A percentile compares a stretch with the other conserved stretches of the same genome.
phyloP scores from a whole-genome alignment of 1,139 yeast species.

The Taphrina wiesneri region DNA sequence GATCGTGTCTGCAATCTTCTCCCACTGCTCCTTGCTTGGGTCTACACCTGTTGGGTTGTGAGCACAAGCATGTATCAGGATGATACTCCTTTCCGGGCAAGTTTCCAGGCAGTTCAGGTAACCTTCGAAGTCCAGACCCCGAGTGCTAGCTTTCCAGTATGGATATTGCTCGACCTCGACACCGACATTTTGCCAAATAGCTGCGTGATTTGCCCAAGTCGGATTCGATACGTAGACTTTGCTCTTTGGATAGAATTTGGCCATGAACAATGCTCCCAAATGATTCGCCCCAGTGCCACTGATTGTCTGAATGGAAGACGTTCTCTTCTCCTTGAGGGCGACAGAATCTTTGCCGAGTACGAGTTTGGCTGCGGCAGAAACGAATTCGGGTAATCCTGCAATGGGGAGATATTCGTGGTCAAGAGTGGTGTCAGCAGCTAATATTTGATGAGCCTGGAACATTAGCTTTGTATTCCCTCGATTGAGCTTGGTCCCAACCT shows the following conservation, averaged over 20 bases:
- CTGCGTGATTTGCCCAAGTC: conserved; percentile 95
- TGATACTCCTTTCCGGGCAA: conserved; percentile 56
- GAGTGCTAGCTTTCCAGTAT: conserved; percentile 69
- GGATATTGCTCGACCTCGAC: conserved; percentile 65
- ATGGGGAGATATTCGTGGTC: conserved; percentile 93
- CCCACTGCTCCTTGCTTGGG: conserved; percentile 79
- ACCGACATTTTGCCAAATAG: conserved; percentile 72
- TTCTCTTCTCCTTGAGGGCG: conserved; percentile 36
- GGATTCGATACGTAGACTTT: conserved; percentile 81
- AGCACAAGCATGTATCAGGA: conserved; percentile 88
- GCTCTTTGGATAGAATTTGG: conserved; percentile 51
- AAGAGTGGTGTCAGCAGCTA: conserved; percentile 60
- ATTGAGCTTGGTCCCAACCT: conserved; percentile 58
- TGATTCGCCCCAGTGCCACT: conserved; percentile 97
- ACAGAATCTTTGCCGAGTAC: conserved; percentile 59
- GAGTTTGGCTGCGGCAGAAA: conserved; percentile 71
- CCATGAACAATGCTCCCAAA: conserved; percentile 73
- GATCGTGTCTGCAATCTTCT: conserved; percentile 62
- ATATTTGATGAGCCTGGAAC: conserved; percentile 57
- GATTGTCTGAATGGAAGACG: conserved; percentile 74
- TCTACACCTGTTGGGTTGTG: conserved; percentile 97
- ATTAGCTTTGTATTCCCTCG: conserved; percentile 41
- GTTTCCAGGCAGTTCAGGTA: conserved; percentile 44
- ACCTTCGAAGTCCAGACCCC: conserved; percentile 60
- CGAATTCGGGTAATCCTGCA: conserved; percentile 73